Percentiles rank a stretch among this genome's conserved stretches.
Evolutionary conservation across 73 alveolate genomes (phyloP).

Genomic region (Paramecium sexaurelia): DNA sequence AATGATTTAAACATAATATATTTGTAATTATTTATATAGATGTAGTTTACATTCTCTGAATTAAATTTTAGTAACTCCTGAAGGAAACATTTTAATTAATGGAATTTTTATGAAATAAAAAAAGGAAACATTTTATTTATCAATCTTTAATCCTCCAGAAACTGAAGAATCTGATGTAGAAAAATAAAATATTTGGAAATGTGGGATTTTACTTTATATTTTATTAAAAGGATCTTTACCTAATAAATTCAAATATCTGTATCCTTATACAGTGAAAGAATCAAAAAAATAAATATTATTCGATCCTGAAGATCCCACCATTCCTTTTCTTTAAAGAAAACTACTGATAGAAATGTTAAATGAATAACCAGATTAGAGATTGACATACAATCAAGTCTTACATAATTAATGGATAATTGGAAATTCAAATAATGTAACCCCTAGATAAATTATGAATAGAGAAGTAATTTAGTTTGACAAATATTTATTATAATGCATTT

Average conservation of each 20-base stretch:
- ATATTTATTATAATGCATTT: neutral
- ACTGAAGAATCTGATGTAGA: neutral
- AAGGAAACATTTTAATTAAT: neutral
- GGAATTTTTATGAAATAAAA: neutral
- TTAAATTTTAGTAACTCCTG: neutral
- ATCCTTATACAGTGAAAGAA: neutral
- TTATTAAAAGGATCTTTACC: neutral
- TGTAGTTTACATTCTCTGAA: neutral
- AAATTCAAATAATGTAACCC: neutral
- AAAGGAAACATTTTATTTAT: neutral
- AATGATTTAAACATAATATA: neutral
- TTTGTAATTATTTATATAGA: neutral
- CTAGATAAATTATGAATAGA: neutral
- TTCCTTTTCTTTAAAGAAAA: neutral
- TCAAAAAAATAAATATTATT: neutral
- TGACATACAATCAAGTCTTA: neutral
- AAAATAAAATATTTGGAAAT: neutral
- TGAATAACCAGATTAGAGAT: neutral
- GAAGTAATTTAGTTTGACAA: neutral
- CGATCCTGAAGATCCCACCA: neutral
- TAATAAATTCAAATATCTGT: neutral
- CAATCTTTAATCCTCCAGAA: neutral
- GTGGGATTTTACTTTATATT: neutral
- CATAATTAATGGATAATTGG: constrained; percentile 8
- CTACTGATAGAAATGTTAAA: neutral